Evolutionary conservation across 2,329 filamentous ascomycete genomes (phyloP).

Genomic region (Aspergillus chevalieri): DNA sequence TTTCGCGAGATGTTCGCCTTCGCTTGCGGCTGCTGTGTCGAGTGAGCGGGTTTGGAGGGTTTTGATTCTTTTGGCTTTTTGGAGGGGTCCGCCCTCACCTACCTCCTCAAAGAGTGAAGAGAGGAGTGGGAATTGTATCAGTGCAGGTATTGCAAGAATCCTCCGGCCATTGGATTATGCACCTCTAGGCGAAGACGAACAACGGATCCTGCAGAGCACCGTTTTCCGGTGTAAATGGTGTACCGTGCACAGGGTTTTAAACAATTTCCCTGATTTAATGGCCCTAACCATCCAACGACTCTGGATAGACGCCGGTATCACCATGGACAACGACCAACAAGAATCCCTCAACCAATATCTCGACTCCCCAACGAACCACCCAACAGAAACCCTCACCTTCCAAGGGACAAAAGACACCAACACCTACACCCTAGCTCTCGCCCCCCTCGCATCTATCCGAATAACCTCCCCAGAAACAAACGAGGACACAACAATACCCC

Average conservation of each 20-base stretch:
- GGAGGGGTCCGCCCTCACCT: conserved; percentile 21
- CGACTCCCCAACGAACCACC: too few relatives aligned
- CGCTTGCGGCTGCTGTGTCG: conserved; percentile 35
- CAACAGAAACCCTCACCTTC: conserved; percentile 4
- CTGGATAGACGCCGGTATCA: conserved; percentile 24
- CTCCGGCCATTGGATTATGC: conserved; percentile 33
- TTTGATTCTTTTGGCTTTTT: conserved; percentile 38
- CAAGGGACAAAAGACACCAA: conserved; percentile 7
- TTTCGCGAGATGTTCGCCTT: conserved; percentile 37
- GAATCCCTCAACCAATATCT: conserved; percentile 17
- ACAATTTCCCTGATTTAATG: conserved; percentile 29
- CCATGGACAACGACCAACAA: conserved; percentile 14
- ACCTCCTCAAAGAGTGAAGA: neutral
- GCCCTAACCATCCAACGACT: conserved; percentile 27
- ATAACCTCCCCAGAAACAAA: conserved; percentile 9
- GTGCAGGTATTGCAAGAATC: conserved; percentile 19
- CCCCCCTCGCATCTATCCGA: conserved; percentile 13
- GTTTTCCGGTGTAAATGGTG: conserved; percentile 37
- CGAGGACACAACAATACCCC: conserved; percentile 6
- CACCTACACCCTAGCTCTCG: conserved; percentile 17
- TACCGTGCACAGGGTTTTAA: conserved; percentile 28
- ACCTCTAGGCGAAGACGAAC: conserved; percentile 20
- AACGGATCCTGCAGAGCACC: conserved; percentile 26
- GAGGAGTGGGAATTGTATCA: neutral
- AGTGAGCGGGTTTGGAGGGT: conserved; percentile 36